These are phyloP conservation scores for Gamsiella multidivaricata DNA, from an alignment of 192 early-diverging fungal genomes.

Conservation along the genomic window DNA sequence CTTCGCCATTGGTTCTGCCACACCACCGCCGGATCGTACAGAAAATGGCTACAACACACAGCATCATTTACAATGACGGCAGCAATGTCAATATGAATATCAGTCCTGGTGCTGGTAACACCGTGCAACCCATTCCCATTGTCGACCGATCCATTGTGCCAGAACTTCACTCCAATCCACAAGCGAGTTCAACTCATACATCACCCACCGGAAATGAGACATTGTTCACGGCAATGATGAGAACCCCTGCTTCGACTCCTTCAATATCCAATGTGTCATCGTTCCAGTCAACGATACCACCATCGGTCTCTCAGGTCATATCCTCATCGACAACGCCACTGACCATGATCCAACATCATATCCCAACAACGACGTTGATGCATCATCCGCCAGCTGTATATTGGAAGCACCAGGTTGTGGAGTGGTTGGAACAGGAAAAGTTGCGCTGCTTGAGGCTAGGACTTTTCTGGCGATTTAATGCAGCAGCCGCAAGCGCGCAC, in stretches of 20 bases:
- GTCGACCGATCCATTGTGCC: conserved; percentile 1
- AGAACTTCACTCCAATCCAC: background rate
- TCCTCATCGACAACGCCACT: conserved; percentile 12
- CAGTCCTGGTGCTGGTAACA: background rate
- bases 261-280: background rate
- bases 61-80: background rate
- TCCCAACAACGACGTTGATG: conserved; percentile 35
- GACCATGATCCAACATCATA: conserved; percentile 20
- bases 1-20: conserved; percentile 30
- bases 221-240: background rate
- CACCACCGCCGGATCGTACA: conserved; percentile 35
- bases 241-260: conserved; percentile 32
- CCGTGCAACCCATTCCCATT: background rate
- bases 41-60: background rate
- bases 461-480: conserved; percentile 50
- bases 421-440: conserved; percentile 53
- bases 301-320: conserved; percentile 25
- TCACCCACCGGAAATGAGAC: background rate
- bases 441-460: conserved; percentile 36
- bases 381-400: conserved; percentile 44
- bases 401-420: conserved; percentile 50
- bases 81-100: background rate
- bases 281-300: conserved; percentile 14
- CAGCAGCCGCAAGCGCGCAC: conserved; percentile 15
- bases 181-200: background rate